Evolutionary conservation across 306 rosid species (phyloP), one percentile per base, ranked within the genome.

Genomic region (Gynostemma pentaphyllum): DNA sequence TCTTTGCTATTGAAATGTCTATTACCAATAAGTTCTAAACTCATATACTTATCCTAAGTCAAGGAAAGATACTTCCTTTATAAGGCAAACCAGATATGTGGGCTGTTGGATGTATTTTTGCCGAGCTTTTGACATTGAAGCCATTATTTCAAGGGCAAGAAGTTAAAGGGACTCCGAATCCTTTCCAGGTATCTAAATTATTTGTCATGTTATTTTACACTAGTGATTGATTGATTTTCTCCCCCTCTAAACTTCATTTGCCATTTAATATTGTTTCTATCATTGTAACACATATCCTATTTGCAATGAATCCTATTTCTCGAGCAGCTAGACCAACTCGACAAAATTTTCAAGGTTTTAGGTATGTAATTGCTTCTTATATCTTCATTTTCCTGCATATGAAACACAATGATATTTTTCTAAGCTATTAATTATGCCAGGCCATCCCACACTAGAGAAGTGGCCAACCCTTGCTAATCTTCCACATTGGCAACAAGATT

Each of bases 61-160:
- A 13, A 36, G 36, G 49, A 55, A 36, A 19, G 23, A 26, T 79
- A 29, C 16, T 60, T 66, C 73, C 88, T 79, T 76, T 62, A 72
- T 62, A 47, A 49, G 51, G 70, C 56, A 72, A 48, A 64, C 39
- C 76, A 91, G 98, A 91, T 75, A 91, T 84, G 96, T 91, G 98
- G 98, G 98, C 98, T 48, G 95, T 91, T 80, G 98, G 98, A 61
- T 91, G 98, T 84, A 91, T 91, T 69, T 91, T 91, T 83, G 98
- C 98, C 14, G 98, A 91, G 83, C 89, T 91, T 76, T 76, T 91
- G 82, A 91, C 98, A 52, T 75, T 91, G 84, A 91, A 91, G 85
- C 98, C 98, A 40, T 79, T 91, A 72, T 91, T 91, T 79, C 98
- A 91, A 88, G 98, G 98, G 67, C 83, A 78, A 51, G 98, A 91